Evolutionary conservation across 75 land plant genomes (phyloP).

Genomic region (Gnetum montanum): DNA sequence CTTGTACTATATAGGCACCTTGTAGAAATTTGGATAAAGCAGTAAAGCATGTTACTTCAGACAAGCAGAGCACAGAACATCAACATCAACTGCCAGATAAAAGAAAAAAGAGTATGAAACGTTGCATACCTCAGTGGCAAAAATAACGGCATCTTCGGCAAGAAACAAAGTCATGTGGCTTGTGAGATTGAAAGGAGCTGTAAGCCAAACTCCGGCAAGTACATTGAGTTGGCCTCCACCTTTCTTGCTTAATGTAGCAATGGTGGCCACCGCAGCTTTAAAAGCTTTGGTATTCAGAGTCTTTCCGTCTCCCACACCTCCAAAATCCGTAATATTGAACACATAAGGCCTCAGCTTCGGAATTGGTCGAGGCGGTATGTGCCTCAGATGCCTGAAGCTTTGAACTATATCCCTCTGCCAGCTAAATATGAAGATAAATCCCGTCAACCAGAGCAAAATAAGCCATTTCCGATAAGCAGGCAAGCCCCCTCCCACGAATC

Average conservation of each 20-base stretch:
- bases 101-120: too few species aligned
- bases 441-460: slow-evolving; percentile 40
- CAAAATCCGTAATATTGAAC: slow-evolving; percentile 61
- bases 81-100: too few species aligned
- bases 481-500: slow-evolving; percentile 10
- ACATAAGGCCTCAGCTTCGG: slow-evolving; percentile 60
- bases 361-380: slow-evolving; percentile 12
- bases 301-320: slow-evolving; percentile 71
- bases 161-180: slow-evolving; percentile 67
- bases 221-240: slow-evolving; percentile 52
- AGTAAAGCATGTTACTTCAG: too few species aligned
- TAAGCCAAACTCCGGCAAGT: slow-evolving; percentile 64
- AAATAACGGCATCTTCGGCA: slow-evolving; percentile 48
- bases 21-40: too few species aligned
- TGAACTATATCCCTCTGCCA: slow-evolving; percentile 43
- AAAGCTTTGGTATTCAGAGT: slow-evolving; percentile 60
- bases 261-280: slow-evolving; percentile 25
- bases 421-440: slow-evolving; percentile 28
- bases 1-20: too few species aligned
- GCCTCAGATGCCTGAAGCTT: slow-evolving; percentile 16
- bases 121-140: slow-evolving; percentile 63
- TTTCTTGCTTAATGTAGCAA: slow-evolving; percentile 7
- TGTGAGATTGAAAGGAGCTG: slow-evolving; percentile 76
- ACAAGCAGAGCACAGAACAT: too few species aligned
- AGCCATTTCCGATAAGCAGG: slow-evolving; percentile 27